These are phyloP conservation scores for Oemleria cerasiformis DNA, from an alignment of 306 rosid species.

Conservation along the genomic window DNA sequence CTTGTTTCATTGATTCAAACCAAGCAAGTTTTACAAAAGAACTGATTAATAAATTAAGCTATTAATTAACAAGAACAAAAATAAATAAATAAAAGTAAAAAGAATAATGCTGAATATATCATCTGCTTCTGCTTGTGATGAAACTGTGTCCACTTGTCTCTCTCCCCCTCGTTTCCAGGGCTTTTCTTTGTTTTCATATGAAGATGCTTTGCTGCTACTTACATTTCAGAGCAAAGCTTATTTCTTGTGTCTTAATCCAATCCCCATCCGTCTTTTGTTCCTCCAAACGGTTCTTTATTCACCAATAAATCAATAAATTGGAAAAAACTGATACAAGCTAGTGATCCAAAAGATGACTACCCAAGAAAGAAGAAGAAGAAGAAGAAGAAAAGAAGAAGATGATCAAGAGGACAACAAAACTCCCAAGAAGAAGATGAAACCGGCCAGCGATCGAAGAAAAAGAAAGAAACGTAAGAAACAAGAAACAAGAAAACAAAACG, in stretches of 20 bases:
- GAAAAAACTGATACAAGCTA: conserved; percentile 14
- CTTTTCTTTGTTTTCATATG: conserved; percentile 5
- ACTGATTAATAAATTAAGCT: neutral
- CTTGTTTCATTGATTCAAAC: conserved; percentile 18
- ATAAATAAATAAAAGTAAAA: conserved; percentile 5
- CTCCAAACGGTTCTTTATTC: conserved; percentile 32
- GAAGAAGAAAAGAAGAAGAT: neutral
- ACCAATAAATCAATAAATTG: conserved; percentile 37
- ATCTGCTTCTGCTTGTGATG: conserved; percentile 7
- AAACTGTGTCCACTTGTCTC: conserved; percentile 16
- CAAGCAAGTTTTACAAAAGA: conserved; percentile 17
- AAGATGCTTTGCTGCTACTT: conserved; percentile 11
- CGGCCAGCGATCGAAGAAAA: conserved; percentile 1
- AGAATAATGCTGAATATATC: conserved; percentile 9
- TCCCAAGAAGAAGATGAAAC: conserved; percentile 3
- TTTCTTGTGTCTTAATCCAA: conserved; percentile 22
- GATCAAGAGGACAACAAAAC: conserved; percentile 7
- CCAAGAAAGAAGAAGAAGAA: conserved; percentile 1
- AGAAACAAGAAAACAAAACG: neutral
- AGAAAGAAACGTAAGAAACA: neutral
- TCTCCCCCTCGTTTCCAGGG: conserved; percentile 13
- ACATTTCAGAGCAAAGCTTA: conserved; percentile 13
- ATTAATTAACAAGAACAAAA: conserved; percentile 9
- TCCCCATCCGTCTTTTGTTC: conserved; percentile 20
- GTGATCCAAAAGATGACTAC: neutral